Conservation (phyloP, 176 grass and related monocot genomes). For the Bromus sterilis region DNA sequence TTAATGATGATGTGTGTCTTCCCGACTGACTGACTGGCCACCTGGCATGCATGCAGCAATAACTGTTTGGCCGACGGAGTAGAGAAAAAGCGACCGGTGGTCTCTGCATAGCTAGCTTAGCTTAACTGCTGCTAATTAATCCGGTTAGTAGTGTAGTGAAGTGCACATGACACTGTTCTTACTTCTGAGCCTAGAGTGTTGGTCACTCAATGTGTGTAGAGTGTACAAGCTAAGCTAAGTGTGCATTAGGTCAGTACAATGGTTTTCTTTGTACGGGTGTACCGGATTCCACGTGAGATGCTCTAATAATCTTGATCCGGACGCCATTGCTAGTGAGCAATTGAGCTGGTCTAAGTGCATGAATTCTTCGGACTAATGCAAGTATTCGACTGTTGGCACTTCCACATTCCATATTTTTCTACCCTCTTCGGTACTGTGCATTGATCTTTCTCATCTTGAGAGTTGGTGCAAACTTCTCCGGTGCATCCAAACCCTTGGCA, state of each 20-base stretch:
- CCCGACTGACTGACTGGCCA: no score
- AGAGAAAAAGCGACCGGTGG: not conserved
- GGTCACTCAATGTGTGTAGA: no score
- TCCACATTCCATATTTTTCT: no score
- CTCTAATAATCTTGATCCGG: not conserved
- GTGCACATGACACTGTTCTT: not conserved
- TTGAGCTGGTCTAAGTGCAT: not conserved
- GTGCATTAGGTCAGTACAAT: not conserved
- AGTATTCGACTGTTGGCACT: no score
- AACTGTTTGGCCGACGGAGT: not conserved
- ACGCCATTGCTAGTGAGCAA: not conserved
- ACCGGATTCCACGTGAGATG: not conserved
- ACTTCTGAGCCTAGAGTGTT: not conserved
- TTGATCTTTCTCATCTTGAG: no score
- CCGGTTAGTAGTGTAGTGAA: no score
- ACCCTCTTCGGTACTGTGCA: no score
- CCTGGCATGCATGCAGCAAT: not conserved
- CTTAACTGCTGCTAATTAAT: not conserved
- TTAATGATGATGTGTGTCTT: slow-evolving; percentile 18
- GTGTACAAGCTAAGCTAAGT: not conserved
- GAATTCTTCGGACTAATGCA: no score
- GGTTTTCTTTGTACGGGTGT: not conserved
- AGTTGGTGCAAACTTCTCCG: no score
- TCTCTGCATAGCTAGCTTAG: not conserved
- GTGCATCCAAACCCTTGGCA: no score